These are phyloP conservation scores for Russula griseocarnosa DNA, from an alignment of 768 basidiomycete species.

Conservation along the genomic window DNA sequence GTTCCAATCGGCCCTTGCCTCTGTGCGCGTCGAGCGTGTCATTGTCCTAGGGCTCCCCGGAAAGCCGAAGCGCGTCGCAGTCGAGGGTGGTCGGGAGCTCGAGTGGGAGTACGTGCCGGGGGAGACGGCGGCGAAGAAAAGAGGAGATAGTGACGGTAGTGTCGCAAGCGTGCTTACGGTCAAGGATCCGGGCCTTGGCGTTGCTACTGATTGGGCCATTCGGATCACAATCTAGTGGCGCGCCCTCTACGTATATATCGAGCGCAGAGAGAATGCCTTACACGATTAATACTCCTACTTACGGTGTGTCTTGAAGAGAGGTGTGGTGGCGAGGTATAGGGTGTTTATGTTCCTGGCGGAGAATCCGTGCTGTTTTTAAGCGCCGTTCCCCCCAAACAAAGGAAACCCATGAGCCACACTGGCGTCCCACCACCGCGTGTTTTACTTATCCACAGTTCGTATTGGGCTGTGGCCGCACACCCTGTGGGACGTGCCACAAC, in stretches of 20 bases:
- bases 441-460: conserved; percentile 17
- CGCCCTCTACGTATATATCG: background rate
- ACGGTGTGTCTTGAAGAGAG: background rate
- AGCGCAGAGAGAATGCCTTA: background rate
- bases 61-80: conserved; percentile 59
- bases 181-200: conserved; percentile 62
- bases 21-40: conserved; percentile 79
- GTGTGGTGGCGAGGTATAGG: conserved; percentile 12
- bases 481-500: conserved; percentile 21
- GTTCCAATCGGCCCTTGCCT: conserved; percentile 61
- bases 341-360: background rate
- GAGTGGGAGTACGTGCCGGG: conserved; percentile 69
- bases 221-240: conserved; percentile 32
- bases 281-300: background rate
- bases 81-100: conserved; percentile 48
- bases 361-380: conserved; percentile 2
- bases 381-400: conserved; percentile 17
- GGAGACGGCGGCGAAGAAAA: conserved; percentile 42
- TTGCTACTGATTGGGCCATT: conserved; percentile 66
- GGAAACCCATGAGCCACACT: conserved; percentile 1
- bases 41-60: conserved; percentile 67
- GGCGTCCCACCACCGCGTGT: conserved; percentile 12
- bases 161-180: conserved; percentile 66
- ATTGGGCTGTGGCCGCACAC: conserved; percentile 21
- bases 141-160: conserved; percentile 61